These are phyloP conservation scores for Fragaria vesca DNA, from an alignment of 306 rosid species.

Conservation along the genomic window DNA sequence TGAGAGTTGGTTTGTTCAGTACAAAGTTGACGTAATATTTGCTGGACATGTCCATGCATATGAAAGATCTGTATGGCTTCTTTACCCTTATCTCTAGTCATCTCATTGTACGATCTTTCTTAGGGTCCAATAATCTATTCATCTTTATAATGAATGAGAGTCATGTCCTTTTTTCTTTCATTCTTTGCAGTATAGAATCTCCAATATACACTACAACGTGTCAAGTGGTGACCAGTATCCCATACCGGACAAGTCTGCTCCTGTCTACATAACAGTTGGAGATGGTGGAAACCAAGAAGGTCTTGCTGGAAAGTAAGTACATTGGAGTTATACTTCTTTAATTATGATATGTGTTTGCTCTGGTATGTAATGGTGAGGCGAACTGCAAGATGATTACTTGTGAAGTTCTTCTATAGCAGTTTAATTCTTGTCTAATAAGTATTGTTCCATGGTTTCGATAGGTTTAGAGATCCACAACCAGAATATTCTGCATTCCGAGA, in stretches of 20 bases:
- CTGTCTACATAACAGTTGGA: constrained; percentile 92
- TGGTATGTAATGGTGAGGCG: not conserved
- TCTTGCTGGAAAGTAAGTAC: constrained; percentile 75
- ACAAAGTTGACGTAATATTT: constrained; percentile 83
- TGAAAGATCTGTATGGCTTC: constrained; percentile 84
- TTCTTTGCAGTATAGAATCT: constrained; percentile 70
- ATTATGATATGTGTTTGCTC: not conserved
- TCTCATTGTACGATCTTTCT: not conserved
- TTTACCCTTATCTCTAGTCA: no score
- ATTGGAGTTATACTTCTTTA: not conserved
- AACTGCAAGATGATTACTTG: not conserved
- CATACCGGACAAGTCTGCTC: constrained; percentile 74
- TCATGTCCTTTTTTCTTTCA: constrained; percentile 2
- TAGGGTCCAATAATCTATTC: not conserved
- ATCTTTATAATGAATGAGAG: not conserved
- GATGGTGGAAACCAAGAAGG: constrained; percentile 99
- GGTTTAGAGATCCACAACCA: constrained; percentile 90
- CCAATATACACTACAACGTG: constrained; percentile 66
- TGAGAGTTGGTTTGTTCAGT: constrained; percentile 76
- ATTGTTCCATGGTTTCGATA: constrained; percentile 28
- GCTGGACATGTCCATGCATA: constrained; percentile 99
- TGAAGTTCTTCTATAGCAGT: not conserved
- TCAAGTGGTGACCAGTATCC: constrained; percentile 65
- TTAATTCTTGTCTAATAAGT: not conserved
- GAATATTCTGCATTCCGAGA: constrained; percentile 92